phyloP scores from a whole-genome alignment of 176 grass and related monocot species.

The Leersia perrieri region DNA sequence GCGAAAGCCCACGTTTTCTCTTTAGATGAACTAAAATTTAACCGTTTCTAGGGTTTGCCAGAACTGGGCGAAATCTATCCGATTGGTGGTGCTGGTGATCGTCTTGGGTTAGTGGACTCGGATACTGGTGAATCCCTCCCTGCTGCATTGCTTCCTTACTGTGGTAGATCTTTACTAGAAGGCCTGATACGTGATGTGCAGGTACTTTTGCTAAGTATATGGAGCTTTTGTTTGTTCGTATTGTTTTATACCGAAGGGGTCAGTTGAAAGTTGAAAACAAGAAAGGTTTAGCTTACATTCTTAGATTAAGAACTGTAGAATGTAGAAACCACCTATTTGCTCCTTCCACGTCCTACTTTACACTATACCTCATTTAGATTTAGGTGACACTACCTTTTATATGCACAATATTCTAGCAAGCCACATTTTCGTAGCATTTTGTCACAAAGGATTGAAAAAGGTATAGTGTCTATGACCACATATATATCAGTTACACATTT shows the following conservation, averaged over 20 bases:
- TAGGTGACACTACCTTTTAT: background rate
- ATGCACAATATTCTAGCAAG: background rate
- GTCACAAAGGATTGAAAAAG: constrained; percentile 3
- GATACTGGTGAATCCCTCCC: constrained; percentile 87
- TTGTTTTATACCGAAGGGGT: background rate
- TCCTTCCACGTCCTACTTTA: background rate
- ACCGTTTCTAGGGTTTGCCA: constrained; percentile 86
- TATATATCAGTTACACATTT: background rate
- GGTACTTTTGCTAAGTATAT: constrained; percentile 38
- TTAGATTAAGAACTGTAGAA: background rate
- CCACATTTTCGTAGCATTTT: background rate
- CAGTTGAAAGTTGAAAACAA: constrained; percentile 2
- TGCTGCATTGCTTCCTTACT: constrained; percentile 88
- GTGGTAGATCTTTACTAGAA: constrained; percentile 84
- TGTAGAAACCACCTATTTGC: background rate
- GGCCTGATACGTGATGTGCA: constrained; percentile 90
- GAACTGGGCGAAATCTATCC: constrained; percentile 98
- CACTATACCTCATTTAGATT: background rate
- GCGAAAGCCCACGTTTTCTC: background rate
- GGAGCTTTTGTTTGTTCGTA: background rate
- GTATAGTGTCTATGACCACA: background rate
- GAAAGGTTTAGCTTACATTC: background rate
- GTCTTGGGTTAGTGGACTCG: constrained; percentile 82
- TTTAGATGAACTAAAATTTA: constrained; percentile 39
- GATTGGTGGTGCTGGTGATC: constrained; percentile 93